phyloP scores from a whole-genome alignment of 495 filamentous ascomycete genomes.

The Penicillium bovifimosum region DNA sequence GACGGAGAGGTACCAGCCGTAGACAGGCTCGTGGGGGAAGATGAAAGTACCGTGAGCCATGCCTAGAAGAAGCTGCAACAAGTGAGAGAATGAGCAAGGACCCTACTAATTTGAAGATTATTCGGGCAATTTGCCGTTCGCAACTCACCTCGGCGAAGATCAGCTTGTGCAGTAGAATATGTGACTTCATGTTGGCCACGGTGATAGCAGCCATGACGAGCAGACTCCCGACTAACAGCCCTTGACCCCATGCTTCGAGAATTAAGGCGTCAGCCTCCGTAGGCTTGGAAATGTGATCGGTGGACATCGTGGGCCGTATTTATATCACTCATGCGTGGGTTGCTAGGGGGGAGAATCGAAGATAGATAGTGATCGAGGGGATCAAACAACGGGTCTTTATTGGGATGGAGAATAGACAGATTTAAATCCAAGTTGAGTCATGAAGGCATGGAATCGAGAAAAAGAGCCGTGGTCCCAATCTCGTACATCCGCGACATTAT shows the following conservation, averaged over 20 bases:
- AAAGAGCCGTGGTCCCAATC: conserved; percentile 7
- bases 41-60: conserved; percentile 43
- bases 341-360: not conserved
- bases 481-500: conserved; percentile 3
- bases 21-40: conserved; percentile 36
- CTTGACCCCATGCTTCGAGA: conserved; percentile 47
- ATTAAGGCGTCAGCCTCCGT: conserved; percentile 33
- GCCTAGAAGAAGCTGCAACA: conserved; percentile 26
- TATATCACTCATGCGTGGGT: not conserved
- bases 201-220: conserved; percentile 44
- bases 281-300: conserved; percentile 23
- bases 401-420: not conserved
- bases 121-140: not conserved
- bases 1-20: conserved; percentile 44
- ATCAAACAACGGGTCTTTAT: too few relatives aligned
- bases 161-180: conserved; percentile 41
- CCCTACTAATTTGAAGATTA: not conserved
- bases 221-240: conserved; percentile 42
- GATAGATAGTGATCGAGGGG: not conserved
- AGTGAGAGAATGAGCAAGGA: not conserved
- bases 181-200: conserved; percentile 37
- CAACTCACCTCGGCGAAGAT: conserved; percentile 41
- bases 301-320: conserved; percentile 12
- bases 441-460: not conserved
- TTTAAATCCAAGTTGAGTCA: not conserved